Evolutionary conservation across 1,139 yeast genomes (phyloP).

Genomic region (Taphrina sp.): DNA sequence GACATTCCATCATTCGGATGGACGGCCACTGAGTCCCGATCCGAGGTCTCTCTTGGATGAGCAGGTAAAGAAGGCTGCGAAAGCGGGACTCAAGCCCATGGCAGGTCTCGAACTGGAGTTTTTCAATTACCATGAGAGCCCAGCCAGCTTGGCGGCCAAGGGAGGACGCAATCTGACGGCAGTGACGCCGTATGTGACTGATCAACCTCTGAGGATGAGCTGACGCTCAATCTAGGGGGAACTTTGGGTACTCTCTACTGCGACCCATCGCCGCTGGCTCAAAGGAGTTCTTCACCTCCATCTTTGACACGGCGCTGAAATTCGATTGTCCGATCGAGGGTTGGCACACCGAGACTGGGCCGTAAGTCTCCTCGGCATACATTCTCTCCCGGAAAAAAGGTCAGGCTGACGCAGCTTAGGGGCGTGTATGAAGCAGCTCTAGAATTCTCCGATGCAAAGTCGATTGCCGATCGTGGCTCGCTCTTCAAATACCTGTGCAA

Average conservation of each 20-base stretch:
- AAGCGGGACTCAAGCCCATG: constrained; percentile 37
- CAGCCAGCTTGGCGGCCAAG: constrained; percentile 41
- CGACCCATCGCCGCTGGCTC: constrained; percentile 42
- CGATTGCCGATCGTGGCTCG: constrained; percentile 45
- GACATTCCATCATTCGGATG: constrained; percentile 41
- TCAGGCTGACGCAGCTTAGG: neutral
- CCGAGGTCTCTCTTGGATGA: constrained; percentile 43
- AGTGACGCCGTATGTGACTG: constrained; percentile 44
- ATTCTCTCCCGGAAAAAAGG: neutral
- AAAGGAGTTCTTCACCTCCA: constrained; percentile 42
- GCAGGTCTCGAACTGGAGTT: constrained; percentile 47
- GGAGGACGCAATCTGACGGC: constrained; percentile 42
- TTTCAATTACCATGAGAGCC: constrained; percentile 44
- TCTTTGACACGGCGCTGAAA: constrained; percentile 40
- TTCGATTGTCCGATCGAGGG: constrained; percentile 44
- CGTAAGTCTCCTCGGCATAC: constrained; percentile 36
- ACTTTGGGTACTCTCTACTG: constrained; percentile 45
- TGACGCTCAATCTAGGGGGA: constrained; percentile 12
- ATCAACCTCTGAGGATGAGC: neutral
- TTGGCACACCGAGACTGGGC: constrained; percentile 48
- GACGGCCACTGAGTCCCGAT: constrained; percentile 43
- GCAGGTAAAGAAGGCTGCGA: constrained; percentile 37
- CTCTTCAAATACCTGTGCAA: constrained; percentile 45
- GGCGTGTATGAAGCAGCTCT: constrained; percentile 48
- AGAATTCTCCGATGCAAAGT: constrained; percentile 42